phyloP scores from a whole-genome alignment of 345 rosid species.

The Corchorus olitorius region DNA sequence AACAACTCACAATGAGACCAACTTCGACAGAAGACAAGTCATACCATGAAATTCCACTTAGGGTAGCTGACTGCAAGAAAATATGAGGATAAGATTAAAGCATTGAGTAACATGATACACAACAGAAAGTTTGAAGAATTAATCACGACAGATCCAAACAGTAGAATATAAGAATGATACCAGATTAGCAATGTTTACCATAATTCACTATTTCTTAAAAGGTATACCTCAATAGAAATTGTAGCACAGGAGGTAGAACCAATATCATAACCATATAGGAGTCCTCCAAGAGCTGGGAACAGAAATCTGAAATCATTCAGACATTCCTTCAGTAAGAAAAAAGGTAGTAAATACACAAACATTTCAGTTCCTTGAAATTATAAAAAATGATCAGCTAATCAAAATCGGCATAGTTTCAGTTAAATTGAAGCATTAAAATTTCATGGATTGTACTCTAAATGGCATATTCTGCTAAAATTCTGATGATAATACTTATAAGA shows the following conservation, averaged over 20 bases:
- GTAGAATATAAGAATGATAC: not conserved
- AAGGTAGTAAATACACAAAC: not conserved
- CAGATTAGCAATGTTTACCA: not conserved
- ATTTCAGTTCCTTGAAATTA: not conserved
- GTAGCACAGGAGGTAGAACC: conserved; percentile 96
- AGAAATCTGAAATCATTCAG: conserved; percentile 68
- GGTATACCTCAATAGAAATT: conserved; percentile 66
- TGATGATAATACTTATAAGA: not conserved
- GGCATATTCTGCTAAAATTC: not conserved
- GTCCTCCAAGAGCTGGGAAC: conserved; percentile 98
- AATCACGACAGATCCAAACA: not conserved
- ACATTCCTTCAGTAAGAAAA: conserved; percentile 16
- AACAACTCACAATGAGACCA: conserved; percentile 84
- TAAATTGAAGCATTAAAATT: not conserved
- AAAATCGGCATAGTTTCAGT: not conserved
- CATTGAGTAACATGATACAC: not conserved
- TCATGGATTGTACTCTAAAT: not conserved
- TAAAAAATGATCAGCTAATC: not conserved
- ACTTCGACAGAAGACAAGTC: conserved; percentile 72
- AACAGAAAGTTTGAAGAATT: not conserved
- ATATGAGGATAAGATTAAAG: conserved; percentile 15
- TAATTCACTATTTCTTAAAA: conserved; percentile 15
- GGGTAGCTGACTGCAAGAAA: conserved; percentile 67
- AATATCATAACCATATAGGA: conserved; percentile 94
- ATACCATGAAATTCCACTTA: conserved; percentile 87